Base-by-base conservation (phyloP, 2,329 filamentous ascomycete genomes). In the Plenodomus tracheiphilus region DNA sequence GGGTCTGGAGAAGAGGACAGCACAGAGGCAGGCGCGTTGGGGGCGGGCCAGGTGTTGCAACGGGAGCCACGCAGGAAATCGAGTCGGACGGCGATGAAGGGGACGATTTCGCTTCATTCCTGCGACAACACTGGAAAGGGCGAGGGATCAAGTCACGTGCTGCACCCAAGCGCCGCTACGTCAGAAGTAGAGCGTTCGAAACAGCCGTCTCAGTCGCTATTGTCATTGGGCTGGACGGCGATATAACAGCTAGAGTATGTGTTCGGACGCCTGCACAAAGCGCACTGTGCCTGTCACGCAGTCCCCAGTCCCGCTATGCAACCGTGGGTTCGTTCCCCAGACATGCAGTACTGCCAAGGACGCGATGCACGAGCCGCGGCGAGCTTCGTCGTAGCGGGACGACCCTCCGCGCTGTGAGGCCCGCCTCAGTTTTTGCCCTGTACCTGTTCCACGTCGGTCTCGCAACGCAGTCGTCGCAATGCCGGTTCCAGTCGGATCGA, bases 401-500 rank as follows among this genome's bases (percentile, higher is more conserved):
- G 43, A 41, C 46, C 40, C 34, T 39, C 36, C 19, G 28, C 46
- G 47, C 51, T 49, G 39, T 46, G 43, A 46, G 39, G 43, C 40
- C 53, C 43, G 45, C 47, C 38, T 47, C 51, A 56, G 56, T 59
- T 56, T n/a, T 52, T 47, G 43, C 52, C 49, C 51, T 47, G 46
- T 54, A 54, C 41, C 48, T 44, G 46, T 49, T 32, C 28, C 35
- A 38, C 47, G 25, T 46, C 35, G 43, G 41, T 36, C 25, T 43
- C 4, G 37, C 39, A 30, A 18, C 47, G 38, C 28, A 45, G 37
- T 36, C 37, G 41, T 46, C 63, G 75, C 50, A 46, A 85, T 85
- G 82, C 81, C 82, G 50, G 77, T 85, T 65, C 81, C 81, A 64
- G 78, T 78, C 56, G 78, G 81, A 52, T 62, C 68, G 20, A 68